Base-by-base conservation (phyloP, 257 asterid genomes). In the Knoxia roxburghii region DNA sequence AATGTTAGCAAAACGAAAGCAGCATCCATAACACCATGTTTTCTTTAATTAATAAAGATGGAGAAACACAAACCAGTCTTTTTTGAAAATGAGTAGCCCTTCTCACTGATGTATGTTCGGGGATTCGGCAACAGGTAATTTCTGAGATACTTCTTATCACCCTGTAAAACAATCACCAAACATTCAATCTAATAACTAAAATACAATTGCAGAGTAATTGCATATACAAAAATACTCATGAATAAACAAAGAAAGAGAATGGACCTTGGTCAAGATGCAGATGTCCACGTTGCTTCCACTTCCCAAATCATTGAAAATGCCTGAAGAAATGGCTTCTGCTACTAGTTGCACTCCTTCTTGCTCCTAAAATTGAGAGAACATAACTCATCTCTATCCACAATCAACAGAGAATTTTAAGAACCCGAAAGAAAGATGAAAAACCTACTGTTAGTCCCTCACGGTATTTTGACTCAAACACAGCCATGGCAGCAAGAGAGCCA, bases 401-500 rank as follows among this genome's bases (percentile, higher is more conserved):
- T 35, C n/a, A 41, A 68, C 41, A 24, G 33, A 48, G 41, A 60
- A 27, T 37, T 18, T 27, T 5, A 21, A 13, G 49, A 46, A 67
- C 61, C 61, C 43, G 23, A 35, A 58, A 35, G 49, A 27, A 39
- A 21, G 37, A 20, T 52, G 72, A n/a, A 43, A 57, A 75, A 86
- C 97, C 82, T 80, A 93, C 97, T 66, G 75, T 86, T 68, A 93
- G 77, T 72, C 90, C 91, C 75, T 93, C 98, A 21, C 78, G 88
- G 72, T 93, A 93, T 73, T 86, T 85, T 3, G 96, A 86, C 78
- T 89, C 98, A 68, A 93, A 93, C 23, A 93, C 76, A 15, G 96
- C 79, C 98, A 93, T 93, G 72, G 98, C 98, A 74, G 98, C 97
- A 57, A 93, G 95, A 52, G 97, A 93, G 68, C 98, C 97, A 80